phyloP scores from a whole-genome alignment of 768 basidiomycete genomes.

The Porpolomopsis calyptriformis region DNA sequence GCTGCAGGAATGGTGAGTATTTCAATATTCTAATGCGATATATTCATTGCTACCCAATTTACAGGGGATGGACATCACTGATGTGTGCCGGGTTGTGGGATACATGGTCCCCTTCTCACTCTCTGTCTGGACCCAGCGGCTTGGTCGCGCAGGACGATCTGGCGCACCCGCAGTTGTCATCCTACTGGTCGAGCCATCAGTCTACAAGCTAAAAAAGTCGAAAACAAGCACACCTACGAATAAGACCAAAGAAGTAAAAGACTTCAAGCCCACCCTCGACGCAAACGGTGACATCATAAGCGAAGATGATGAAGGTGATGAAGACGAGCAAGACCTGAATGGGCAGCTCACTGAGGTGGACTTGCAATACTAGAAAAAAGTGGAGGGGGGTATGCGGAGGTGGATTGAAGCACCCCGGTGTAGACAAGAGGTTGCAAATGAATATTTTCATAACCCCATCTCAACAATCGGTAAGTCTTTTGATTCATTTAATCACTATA shows the following conservation, averaged over 20 bases:
- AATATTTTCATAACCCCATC: slow-evolving; percentile 24
- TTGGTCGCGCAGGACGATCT: slow-evolving; percentile 4
- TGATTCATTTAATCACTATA: neutral
- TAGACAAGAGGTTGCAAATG: slow-evolving; percentile 19
- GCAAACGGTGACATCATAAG: slow-evolving; percentile 3
- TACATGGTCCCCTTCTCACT: slow-evolving; percentile 5
- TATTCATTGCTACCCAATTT: neutral
- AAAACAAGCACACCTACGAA: no score
- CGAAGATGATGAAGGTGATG: slow-evolving; percentile 1
- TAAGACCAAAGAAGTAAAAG: no score
- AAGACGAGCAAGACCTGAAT: slow-evolving; percentile 2
- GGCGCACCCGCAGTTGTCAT: neutral
- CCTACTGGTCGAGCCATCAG: slow-evolving; percentile 10
- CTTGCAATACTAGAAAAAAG: slow-evolving; percentile 20
- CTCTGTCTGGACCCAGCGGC: slow-evolving; percentile 3
- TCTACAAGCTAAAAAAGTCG: slow-evolving; percentile 18
- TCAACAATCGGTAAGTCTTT: slow-evolving; percentile 14
- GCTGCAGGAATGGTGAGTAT: slow-evolving; percentile 13
- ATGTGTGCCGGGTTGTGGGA: slow-evolving; percentile 3
- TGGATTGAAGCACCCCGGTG: slow-evolving; percentile 21
- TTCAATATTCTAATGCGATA: slow-evolving; percentile 5
- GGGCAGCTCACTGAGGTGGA: slow-evolving; percentile 4
- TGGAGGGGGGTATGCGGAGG: slow-evolving; percentile 19
- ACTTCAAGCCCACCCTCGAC: no score
- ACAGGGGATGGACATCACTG: slow-evolving; percentile 8